A percentile compares a stretch with the other conserved stretches of the same genome.
These are phyloP conservation scores for Fusarium sp. DNA, from an alignment of 2,329 filamentous ascomycete genomes.

Conservation along the genomic window DNA sequence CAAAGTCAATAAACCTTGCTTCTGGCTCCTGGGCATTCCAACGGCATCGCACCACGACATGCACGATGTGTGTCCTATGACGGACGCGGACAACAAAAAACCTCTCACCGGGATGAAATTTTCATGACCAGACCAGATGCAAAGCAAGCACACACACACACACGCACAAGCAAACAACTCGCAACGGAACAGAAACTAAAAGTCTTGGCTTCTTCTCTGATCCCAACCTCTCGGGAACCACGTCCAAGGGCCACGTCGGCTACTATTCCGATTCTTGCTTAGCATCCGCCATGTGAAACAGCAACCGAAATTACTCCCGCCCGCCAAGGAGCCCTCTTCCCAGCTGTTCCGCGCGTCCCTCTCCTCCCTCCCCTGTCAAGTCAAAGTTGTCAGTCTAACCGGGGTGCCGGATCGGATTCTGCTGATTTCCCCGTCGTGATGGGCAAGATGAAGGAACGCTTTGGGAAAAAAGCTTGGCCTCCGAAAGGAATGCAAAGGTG, in stretches of 20 bases:
- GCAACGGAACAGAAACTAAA: neutral
- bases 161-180: neutral
- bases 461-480: conserved; percentile 32
- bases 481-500: conserved; percentile 15
- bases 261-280: conserved; percentile 37
- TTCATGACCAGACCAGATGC: neutral
- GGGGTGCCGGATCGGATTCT: conserved; percentile 27
- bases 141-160: neutral
- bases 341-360: conserved; percentile 32
- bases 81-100: neutral
- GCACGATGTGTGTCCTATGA: conserved; percentile 29
- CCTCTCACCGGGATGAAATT: conserved; percentile 15
- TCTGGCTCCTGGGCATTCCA: conserved; percentile 29
- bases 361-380: conserved; percentile 4
- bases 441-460: conserved; percentile 25
- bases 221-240: conserved; percentile 32
- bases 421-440: conserved; percentile 17
- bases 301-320: conserved; percentile 50
- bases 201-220: conserved; percentile 29
- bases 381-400: conserved; percentile 7
- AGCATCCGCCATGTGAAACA: conserved; percentile 42
- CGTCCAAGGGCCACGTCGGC: conserved; percentile 40
- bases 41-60: conserved; percentile 26
- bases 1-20: conserved; percentile 4
- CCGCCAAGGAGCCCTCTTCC: conserved; percentile 35